Conservation (phyloP, 805 yeast genomes). For the baker's yeast (Saccharomyces cerevisiae) region DNA sequence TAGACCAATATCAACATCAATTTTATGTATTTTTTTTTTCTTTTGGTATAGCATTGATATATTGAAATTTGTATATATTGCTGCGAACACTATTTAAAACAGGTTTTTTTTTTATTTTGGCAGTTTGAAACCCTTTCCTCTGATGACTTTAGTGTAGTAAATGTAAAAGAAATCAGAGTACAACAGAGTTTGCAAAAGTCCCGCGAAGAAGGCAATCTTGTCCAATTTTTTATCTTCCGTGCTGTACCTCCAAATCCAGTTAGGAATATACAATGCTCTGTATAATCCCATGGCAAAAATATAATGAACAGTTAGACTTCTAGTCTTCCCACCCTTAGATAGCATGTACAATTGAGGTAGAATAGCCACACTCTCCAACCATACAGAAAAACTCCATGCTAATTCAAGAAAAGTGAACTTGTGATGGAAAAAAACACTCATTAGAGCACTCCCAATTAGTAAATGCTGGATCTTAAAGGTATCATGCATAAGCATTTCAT, state of each 20-base stretch:
- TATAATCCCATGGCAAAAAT: constrained; percentile 89
- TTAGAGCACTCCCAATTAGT: constrained; percentile 49
- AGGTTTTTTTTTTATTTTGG: constrained; percentile 35
- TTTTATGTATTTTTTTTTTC: not conserved
- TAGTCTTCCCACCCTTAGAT: constrained; percentile 83
- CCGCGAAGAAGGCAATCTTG: constrained; percentile 64
- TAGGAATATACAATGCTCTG: constrained; percentile 83
- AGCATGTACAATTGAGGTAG: constrained; percentile 87
- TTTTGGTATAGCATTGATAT: not conserved
- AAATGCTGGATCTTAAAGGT: constrained; percentile 70
- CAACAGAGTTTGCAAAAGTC: constrained; percentile 73
- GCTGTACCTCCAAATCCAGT: constrained; percentile 85
- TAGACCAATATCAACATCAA: constrained; percentile 1
- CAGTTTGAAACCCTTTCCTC: constrained; percentile 67
- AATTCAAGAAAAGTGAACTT: constrained; percentile 55
- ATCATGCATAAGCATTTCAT: constrained; percentile 54
- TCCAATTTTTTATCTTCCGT: constrained; percentile 53
- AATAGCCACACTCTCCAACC: constrained; percentile 90
- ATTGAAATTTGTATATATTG: not conserved
- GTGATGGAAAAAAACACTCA: constrained; percentile 58
- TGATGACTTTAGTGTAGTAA: constrained; percentile 73
- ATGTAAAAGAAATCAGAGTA: constrained; percentile 95
- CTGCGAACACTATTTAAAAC: not conserved
- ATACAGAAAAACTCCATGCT: constrained; percentile 80
- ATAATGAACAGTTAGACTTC: constrained; percentile 81